Percentiles rank a stretch among this genome's conserved stretches.
These are phyloP conservation scores for Yamadazyma paraphyllophila DNA, from an alignment of 805 yeast species.

Conservation along the genomic window DNA sequence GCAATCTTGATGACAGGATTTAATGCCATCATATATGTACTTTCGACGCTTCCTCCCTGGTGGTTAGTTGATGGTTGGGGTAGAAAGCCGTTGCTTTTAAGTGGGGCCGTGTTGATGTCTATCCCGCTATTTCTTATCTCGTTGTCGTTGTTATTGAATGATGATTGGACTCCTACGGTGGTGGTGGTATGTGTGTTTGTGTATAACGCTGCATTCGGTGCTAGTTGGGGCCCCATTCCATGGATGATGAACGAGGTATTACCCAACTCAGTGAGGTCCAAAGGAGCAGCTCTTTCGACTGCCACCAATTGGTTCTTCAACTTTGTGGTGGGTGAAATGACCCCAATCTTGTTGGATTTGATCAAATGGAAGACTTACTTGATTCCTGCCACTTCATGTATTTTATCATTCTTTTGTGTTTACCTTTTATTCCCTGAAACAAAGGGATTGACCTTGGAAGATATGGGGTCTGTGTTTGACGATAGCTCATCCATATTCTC, in stretches of 20 bases:
- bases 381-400: slow-evolving; percentile 77
- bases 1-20: slow-evolving; percentile 92
- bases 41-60: slow-evolving; percentile 87
- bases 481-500: slow-evolving; percentile 47
- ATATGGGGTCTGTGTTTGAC: slow-evolving; percentile 88
- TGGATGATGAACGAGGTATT: slow-evolving; percentile 90
- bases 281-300: slow-evolving; percentile 87
- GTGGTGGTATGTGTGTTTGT: slow-evolving; percentile 77
- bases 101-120: slow-evolving; percentile 83
- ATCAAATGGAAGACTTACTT: slow-evolving; percentile 81
- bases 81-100: slow-evolving; percentile 73
- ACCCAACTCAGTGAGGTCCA: slow-evolving; percentile 80
- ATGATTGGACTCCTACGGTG: slow-evolving; percentile 55
- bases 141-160: slow-evolving; percentile 40
- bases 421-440: slow-evolving; percentile 82
- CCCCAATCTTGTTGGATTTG: slow-evolving; percentile 76
- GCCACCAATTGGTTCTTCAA: slow-evolving; percentile 94
- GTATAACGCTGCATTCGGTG: slow-evolving; percentile 82
- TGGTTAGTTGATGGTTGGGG: slow-evolving; percentile 89
- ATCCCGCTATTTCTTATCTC: slow-evolving; percentile 64
- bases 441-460: slow-evolving; percentile 83
- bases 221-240: slow-evolving; percentile 93
- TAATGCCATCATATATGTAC: slow-evolving; percentile 38
- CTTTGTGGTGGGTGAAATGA: slow-evolving; percentile 87
- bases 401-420: slow-evolving; percentile 70